phyloP scores from a whole-genome alignment of 1,284 basidiomycete genomes.

The Abortiporus biennis region DNA sequence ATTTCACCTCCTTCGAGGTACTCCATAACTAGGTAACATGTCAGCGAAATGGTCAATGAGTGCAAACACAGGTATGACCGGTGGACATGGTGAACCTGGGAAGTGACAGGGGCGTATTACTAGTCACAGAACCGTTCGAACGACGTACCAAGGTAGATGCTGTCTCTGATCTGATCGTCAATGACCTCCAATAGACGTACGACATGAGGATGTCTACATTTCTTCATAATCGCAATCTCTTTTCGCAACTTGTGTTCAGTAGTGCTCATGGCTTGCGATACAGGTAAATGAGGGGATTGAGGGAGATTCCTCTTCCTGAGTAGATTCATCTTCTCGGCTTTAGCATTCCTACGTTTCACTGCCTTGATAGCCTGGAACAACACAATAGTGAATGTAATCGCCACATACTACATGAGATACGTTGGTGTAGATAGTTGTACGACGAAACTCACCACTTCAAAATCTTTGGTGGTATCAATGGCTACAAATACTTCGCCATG shows the following conservation, averaged over 20 bases:
- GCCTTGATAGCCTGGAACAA: conserved; percentile 78
- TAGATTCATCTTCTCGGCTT: conserved; percentile 48
- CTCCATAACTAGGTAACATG: conserved; percentile 96
- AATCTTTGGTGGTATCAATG: too few relatives aligned
- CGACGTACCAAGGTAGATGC: conserved; percentile 87
- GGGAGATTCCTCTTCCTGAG: conserved; percentile 55
- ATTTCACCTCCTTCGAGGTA: conserved; percentile 94
- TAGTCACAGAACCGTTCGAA: conserved; percentile 12
- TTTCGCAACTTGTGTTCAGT: conserved; percentile 79
- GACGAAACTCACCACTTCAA: conserved; percentile 31
- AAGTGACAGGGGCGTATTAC: neutral
- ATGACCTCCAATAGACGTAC: conserved; percentile 93
- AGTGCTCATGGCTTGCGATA: conserved; percentile 58
- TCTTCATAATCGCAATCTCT: conserved; percentile 99
- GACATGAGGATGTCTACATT: conserved; percentile 87
- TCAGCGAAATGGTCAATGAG: too few relatives aligned
- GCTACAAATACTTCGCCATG: conserved; percentile 80
- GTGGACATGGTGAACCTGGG: conserved; percentile 1
- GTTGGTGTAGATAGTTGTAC: too few relatives aligned
- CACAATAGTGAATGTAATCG: too few relatives aligned
- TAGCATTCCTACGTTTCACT: conserved; percentile 56
- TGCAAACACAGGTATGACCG: neutral
- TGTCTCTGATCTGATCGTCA: conserved; percentile 85
- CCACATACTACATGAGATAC: too few relatives aligned
- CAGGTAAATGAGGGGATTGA: conserved; percentile 40